Evolutionary conservation across 306 rosid species (phyloP).

Genomic region (Biancaea sappan): DNA sequence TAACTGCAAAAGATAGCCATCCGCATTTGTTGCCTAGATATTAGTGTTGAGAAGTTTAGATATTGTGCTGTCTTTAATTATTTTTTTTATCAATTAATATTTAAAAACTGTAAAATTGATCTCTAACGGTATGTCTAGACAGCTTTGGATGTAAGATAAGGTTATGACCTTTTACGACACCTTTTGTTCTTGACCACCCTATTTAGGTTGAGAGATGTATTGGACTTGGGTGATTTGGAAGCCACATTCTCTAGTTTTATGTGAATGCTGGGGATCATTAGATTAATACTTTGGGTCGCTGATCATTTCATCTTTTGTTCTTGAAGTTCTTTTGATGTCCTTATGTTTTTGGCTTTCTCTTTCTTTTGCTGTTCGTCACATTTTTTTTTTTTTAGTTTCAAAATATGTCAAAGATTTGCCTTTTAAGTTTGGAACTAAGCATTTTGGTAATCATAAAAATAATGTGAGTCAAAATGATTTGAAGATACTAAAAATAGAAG

Average conservation of each 20-base stretch:
- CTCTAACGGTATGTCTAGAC: neutral
- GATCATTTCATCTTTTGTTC: constrained; percentile 2
- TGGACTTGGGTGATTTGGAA: neutral
- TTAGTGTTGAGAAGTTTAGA: neutral
- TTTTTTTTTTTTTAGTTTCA: neutral
- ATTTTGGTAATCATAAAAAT: neutral
- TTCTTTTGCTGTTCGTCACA: neutral
- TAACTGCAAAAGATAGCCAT: neutral
- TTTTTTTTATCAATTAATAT: neutral
- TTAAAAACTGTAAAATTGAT: neutral
- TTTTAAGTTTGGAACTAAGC: neutral
- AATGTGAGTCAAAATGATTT: neutral
- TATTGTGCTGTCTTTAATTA: neutral
- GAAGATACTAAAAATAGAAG: constrained; percentile 7
- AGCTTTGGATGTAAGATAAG: constrained; percentile 6
- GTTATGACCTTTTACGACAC: neutral
- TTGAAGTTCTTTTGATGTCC: neutral
- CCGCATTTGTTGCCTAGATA: constrained; percentile 14
- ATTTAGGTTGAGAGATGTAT: neutral
- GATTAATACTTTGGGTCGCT: neutral
- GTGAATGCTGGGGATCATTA: constrained; percentile 4
- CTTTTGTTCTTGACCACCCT: neutral
- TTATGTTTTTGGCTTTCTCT: neutral
- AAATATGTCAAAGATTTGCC: neutral
- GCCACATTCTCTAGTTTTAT: neutral